A percentile compares a stretch with the other conserved stretches of the same genome.
Evolutionary conservation across 1,284 basidiomycete genomes (phyloP).

Genomic region (Mycena citricolor): DNA sequence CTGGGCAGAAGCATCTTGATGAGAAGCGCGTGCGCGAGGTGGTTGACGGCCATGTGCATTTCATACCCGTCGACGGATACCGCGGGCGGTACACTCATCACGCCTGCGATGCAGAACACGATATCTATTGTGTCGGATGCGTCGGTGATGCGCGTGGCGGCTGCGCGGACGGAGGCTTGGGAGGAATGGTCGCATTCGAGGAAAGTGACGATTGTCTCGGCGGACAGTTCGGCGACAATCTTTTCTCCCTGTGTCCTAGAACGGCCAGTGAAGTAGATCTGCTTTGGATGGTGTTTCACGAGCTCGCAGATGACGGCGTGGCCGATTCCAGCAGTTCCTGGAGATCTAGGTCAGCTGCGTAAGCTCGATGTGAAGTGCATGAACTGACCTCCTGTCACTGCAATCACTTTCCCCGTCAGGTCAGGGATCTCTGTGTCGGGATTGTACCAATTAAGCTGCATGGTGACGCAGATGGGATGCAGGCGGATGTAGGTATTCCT

Average conservation of each 20-base stretch:
- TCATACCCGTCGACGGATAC: slow-evolving; percentile 21
- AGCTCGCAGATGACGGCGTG: slow-evolving; percentile 17
- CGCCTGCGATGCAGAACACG: slow-evolving; percentile 16
- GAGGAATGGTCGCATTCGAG: slow-evolving; percentile 20
- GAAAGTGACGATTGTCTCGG: slow-evolving; percentile 9
- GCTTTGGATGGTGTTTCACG: slow-evolving; percentile 8
- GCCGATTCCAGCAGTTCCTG: slow-evolving; percentile 21
- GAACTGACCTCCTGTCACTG: slow-evolving; percentile 22
- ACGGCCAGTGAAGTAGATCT: slow-evolving; percentile 15
- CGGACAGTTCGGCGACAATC: slow-evolving; percentile 8
- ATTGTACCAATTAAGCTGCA: too few species aligned
- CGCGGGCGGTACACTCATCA: slow-evolving; percentile 1
- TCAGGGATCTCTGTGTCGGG: slow-evolving; percentile 18
- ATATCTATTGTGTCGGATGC: slow-evolving; percentile 8
- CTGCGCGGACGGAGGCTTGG: slow-evolving; percentile 15
- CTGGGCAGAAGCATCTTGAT: slow-evolving; percentile 20
- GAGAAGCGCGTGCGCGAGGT: slow-evolving; percentile 21
- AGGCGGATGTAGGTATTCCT: too few species aligned
- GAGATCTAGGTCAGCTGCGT: background rate
- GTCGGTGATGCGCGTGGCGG: slow-evolving; percentile 10
- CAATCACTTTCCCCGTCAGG: slow-evolving; percentile 21
- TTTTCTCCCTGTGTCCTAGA: slow-evolving; percentile 3
- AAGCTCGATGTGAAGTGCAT: background rate
- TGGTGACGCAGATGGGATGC: too few species aligned
- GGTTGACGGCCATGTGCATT: slow-evolving; percentile 19